Percentiles rank a stretch among this genome's conserved stretches.
These are phyloP conservation scores for Cucumis hystrix DNA, from an alignment of 306 rosid genomes.

Conservation along the genomic window DNA sequence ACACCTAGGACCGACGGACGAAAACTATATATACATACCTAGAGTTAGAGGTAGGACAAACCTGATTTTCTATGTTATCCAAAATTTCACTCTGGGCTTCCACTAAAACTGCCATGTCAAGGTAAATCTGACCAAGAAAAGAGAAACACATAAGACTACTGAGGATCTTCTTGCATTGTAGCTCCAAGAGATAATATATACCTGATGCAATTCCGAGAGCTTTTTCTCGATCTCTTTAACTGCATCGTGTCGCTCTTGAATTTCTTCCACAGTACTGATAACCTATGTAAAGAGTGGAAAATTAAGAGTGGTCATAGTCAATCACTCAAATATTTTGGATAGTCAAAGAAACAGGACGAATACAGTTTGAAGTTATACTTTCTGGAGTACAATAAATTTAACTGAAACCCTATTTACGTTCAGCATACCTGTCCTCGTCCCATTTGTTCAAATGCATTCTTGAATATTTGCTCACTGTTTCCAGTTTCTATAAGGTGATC, in stretches of 20 bases:
- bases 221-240: slow-evolving; percentile 90
- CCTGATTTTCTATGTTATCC: slow-evolving; percentile 97
- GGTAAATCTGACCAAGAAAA: slow-evolving; percentile 50
- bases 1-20: slow-evolving; percentile 20
- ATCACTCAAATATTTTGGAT: neutral
- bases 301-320: neutral
- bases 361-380: neutral
- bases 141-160: neutral
- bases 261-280: slow-evolving; percentile 77
- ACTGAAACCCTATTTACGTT: neutral
- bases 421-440: slow-evolving; percentile 82
- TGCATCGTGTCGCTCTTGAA: slow-evolving; percentile 88
- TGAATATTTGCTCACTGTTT: slow-evolving; percentile 91
- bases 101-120: slow-evolving; percentile 85
- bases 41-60: slow-evolving; percentile 12
- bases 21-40: neutral
- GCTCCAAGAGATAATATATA: slow-evolving; percentile 9
- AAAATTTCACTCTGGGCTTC: slow-evolving; percentile 91
- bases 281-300: slow-evolving; percentile 28
- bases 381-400: neutral
- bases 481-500: slow-evolving; percentile 94
- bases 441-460: slow-evolving; percentile 67
- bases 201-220: slow-evolving; percentile 96
- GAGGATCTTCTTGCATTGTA: neutral
- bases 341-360: neutral